A percentile compares a stretch with the other conserved stretches of the same genome.
These are phyloP conservation scores for Metarhizium humberi DNA, from an alignment of 2,329 filamentous ascomycete genomes.

Conservation along the genomic window DNA sequence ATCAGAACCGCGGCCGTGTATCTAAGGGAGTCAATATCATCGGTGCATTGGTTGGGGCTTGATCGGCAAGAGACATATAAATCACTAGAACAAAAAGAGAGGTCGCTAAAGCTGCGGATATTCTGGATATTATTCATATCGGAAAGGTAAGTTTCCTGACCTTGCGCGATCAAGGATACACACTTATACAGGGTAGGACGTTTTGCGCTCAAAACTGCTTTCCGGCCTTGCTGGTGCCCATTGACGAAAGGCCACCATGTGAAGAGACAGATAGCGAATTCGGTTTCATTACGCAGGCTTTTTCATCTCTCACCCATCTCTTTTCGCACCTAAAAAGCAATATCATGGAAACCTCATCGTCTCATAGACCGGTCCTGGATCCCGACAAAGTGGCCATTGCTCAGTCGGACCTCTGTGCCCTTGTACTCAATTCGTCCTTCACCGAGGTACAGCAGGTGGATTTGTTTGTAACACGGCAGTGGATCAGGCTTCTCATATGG, in stretches of 20 bases:
- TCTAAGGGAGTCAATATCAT: slow-evolving; percentile 13
- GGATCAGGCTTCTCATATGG: slow-evolving; percentile 18
- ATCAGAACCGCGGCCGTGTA: slow-evolving; percentile 15
- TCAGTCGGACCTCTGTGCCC: slow-evolving; percentile 11
- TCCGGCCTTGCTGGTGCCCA: no score
- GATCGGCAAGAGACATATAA: no score
- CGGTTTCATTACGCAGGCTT: slow-evolving; percentile 10
- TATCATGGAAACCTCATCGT: slow-evolving; percentile 9
- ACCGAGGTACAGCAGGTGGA: slow-evolving; percentile 17
- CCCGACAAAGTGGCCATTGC: slow-evolving; percentile 12
- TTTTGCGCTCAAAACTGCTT: no score
- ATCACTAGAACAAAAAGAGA: no score
- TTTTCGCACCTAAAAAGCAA: slow-evolving; percentile 16
- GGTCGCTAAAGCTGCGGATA: no score
- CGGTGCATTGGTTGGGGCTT: neutral
- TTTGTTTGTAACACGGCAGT: slow-evolving; percentile 18
- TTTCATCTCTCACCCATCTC: slow-evolving; percentile 13
- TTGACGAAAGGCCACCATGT: no score
- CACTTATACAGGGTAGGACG: no score
- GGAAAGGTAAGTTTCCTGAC: no score
- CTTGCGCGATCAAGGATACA: no score
- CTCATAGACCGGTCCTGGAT: slow-evolving; percentile 9
- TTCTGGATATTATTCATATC: no score
- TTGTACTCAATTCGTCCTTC: slow-evolving; percentile 9
- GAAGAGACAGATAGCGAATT: slow-evolving; percentile 7